phyloP scores from a whole-genome alignment of 495 filamentous ascomycete species.

The Entonaema liquescens region DNA sequence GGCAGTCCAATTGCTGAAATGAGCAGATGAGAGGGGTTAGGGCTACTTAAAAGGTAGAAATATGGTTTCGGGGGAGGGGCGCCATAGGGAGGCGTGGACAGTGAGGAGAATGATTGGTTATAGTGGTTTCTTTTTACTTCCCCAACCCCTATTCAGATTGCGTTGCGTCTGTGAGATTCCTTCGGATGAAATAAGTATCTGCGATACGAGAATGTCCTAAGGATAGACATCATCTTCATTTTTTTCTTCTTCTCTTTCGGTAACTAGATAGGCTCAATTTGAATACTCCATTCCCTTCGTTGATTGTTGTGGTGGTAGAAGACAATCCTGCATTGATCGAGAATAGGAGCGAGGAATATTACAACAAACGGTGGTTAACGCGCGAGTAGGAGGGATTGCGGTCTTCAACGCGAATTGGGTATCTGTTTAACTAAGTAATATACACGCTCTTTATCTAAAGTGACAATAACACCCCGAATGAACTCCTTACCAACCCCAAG shows the following conservation, averaged over 20 bases:
- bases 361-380: neutral
- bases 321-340: neutral
- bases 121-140: neutral
- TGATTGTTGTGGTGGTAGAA: neutral
- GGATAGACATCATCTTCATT: neutral
- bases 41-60: no score
- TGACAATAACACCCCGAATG: neutral
- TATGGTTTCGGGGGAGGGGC: neutral
- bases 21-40: no score
- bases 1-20: no score
- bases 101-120: neutral
- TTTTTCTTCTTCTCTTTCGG: neutral
- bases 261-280: neutral
- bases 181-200: neutral
- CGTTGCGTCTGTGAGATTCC: neutral
- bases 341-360: neutral
- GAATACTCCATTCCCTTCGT: neutral
- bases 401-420: constrained; percentile 9
- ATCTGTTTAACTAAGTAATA: constrained; percentile 9
- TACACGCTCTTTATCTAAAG: constrained; percentile 1
- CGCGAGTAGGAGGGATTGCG: neutral
- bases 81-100: neutral
- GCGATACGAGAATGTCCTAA: neutral
- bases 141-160: neutral
- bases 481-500: constrained; percentile 87